Evolutionary conservation across 345 rosid species (phyloP), one percentile per base, ranked within the genome.

Genomic region (Sonneratia caseolaris): DNA sequence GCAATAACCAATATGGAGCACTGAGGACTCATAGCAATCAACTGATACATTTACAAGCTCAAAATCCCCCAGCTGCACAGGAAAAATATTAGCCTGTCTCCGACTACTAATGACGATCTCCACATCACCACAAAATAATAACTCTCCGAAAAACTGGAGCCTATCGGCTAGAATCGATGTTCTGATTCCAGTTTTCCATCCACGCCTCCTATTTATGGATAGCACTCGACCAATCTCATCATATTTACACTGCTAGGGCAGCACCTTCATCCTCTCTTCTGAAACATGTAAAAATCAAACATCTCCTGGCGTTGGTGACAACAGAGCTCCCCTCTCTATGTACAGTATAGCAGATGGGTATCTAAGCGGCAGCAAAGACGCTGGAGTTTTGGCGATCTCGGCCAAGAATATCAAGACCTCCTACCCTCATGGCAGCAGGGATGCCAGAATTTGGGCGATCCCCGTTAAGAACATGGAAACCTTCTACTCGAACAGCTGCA

Each of bases 321-420:
- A 11, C 24, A 59, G 22, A n/a, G 35, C 64, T 59, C 35, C 64
- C 35, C 64, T 24, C 14, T 24, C 36, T 66, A 66, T 66, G 69
- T 66, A 66, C 69, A 66, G 48, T 66, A 19, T 11, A 21, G 64
- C 3, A 24, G 64, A 37, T 11, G 3, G 27, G 48, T 10, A 37
- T 42, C 69, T 66, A 66, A 66, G 69, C 69, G 18, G 48, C 69
- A 66, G 69, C 69, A 66, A 48, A 66, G 48, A 66, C 69, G n/a
- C 69, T 66, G 0, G 69, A 66, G 38, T 66, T 66, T 19, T 24
- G 47, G 48, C 48, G 69, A 38, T 42, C 69, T 66, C 48, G 64
- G 64, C 35, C 11, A 22, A 59, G 32, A 59, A 59, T 66, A 12
- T 66, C 48, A 37, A 37, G 16, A 66, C 69, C 48, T 37, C 37